These are phyloP conservation scores for Epichloe uncinata DNA, from an alignment of 2,329 filamentous ascomycete genomes.

Conservation along the genomic window DNA sequence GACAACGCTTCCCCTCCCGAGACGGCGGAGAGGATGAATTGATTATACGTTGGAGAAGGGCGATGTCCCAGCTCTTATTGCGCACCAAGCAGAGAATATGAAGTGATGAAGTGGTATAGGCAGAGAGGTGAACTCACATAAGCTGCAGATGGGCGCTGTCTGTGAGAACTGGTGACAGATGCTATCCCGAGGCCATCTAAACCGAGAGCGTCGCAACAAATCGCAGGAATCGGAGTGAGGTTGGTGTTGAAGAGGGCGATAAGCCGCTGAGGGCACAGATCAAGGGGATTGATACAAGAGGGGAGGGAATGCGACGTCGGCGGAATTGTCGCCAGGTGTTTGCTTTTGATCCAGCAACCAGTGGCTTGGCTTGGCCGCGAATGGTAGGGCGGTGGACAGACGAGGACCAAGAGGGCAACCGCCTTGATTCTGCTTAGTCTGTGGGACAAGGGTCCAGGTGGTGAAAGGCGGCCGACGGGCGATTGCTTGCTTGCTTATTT, in stretches of 20 bases:
- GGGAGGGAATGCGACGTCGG: slow-evolving; percentile 7
- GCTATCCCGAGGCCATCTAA: slow-evolving; percentile 3
- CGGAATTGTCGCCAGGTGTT: slow-evolving; percentile 6
- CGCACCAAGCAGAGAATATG: background rate
- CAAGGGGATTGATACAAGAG: background rate
- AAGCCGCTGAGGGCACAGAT: background rate
- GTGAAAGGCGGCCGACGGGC: slow-evolving; percentile 8
- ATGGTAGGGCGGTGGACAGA: background rate
- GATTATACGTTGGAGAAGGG: background rate
- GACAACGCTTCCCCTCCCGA: background rate
- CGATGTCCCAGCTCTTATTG: background rate
- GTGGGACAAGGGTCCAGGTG: slow-evolving; percentile 9
- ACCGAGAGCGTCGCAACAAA: background rate
- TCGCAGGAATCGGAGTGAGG: background rate
- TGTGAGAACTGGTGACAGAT: background rate
- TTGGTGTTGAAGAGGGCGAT: background rate
- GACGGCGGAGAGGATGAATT: background rate
- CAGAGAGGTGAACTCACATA: background rate
- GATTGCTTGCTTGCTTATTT: background rate
- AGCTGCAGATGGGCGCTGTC: background rate
- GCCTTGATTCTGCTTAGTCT: background rate
- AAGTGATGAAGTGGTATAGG: background rate
- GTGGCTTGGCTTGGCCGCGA: background rate
- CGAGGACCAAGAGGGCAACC: background rate
- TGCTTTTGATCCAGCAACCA: slow-evolving; percentile 1